These are phyloP conservation scores for Trifolium subterraneum DNA, from an alignment of 306 rosid species.

Conservation along the genomic window DNA sequence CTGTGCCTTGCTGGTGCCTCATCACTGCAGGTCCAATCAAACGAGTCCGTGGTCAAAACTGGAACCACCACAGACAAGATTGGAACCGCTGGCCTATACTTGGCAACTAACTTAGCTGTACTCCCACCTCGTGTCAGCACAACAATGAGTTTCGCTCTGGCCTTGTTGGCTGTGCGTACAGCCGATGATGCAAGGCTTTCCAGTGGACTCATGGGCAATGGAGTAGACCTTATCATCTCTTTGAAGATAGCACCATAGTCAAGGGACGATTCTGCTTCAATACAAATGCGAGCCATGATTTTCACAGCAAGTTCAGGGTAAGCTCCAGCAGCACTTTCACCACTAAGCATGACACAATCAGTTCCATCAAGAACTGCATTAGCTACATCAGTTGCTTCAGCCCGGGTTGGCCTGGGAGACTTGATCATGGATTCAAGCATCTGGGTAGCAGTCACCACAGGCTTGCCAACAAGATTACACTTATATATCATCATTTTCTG, in stretches of 20 bases:
- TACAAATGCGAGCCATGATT: constrained; percentile 90
- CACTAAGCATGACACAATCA: constrained; percentile 97
- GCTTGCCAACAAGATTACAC: constrained; percentile 94
- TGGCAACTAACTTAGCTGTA: constrained; percentile 90
- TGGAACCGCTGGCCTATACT: constrained; percentile 95
- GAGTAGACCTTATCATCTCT: constrained; percentile 95
- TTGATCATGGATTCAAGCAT: constrained; percentile 99
- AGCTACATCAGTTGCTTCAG: constrained; percentile 97
- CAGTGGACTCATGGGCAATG: constrained; percentile 96
- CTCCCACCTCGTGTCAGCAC: constrained; percentile 92
- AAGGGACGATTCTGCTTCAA: constrained; percentile 93
- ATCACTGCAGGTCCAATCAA: constrained; percentile 93
- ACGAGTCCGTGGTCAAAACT: constrained; percentile 82
- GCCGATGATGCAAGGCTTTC: constrained; percentile 99
- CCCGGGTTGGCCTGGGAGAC: constrained; percentile 95
- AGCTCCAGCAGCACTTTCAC: constrained; percentile 97
- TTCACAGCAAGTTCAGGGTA: constrained; percentile 93
- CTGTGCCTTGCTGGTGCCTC: constrained; percentile 95
- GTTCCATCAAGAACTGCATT: constrained; percentile 97
- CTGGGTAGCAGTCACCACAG: constrained; percentile 97
- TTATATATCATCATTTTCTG: constrained; percentile 98
- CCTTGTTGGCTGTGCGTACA: constrained; percentile 90
- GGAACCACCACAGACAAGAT: constrained; percentile 93
- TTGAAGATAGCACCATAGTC: constrained; percentile 89
- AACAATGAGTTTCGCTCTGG: constrained; percentile 84